phyloP scores from a whole-genome alignment of 257 asterid species.

The Fraxinus cuspidata region DNA sequence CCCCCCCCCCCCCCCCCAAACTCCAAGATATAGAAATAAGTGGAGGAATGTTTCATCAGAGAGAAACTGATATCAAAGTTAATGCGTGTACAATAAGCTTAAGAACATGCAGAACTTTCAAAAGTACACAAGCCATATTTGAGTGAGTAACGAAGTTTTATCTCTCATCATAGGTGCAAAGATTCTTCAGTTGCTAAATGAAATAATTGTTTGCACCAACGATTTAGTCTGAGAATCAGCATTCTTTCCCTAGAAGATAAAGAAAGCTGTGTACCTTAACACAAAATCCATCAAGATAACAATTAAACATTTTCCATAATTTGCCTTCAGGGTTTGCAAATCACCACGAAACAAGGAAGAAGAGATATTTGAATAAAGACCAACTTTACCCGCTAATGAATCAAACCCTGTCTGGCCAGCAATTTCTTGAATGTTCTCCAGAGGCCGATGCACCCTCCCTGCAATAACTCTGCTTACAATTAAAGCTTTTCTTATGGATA shows the following conservation, averaged over 20 bases:
- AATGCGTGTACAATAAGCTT: neutral
- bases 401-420: slow-evolving; percentile 73
- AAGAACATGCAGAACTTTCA: too few species aligned
- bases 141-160: neutral
- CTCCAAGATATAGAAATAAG: neutral
- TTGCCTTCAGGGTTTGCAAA: slow-evolving; percentile 58
- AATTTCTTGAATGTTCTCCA: slow-evolving; percentile 73
- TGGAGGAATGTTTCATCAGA: neutral
- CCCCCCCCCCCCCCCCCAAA: too few species aligned
- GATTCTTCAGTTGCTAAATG: slow-evolving; percentile 17
- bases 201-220: slow-evolving; percentile 1
- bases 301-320: neutral
- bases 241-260: slow-evolving; percentile 12
- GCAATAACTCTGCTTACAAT: slow-evolving; percentile 89
- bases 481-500: slow-evolving; percentile 55
- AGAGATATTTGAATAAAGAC: slow-evolving; percentile 70
- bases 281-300: slow-evolving; percentile 5
- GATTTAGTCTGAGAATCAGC: slow-evolving; percentile 12
- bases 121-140: slow-evolving; percentile 3
- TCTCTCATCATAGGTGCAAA: neutral
- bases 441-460: slow-evolving; percentile 87
- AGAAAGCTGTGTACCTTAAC: slow-evolving; percentile 14
- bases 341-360: slow-evolving; percentile 87
- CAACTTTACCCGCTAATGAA: slow-evolving; percentile 90
- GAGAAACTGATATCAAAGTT: neutral